Base-by-base conservation (phyloP, 2,329 filamentous ascomycete species). In the Ceratocystis cacaofunesta region DNA sequence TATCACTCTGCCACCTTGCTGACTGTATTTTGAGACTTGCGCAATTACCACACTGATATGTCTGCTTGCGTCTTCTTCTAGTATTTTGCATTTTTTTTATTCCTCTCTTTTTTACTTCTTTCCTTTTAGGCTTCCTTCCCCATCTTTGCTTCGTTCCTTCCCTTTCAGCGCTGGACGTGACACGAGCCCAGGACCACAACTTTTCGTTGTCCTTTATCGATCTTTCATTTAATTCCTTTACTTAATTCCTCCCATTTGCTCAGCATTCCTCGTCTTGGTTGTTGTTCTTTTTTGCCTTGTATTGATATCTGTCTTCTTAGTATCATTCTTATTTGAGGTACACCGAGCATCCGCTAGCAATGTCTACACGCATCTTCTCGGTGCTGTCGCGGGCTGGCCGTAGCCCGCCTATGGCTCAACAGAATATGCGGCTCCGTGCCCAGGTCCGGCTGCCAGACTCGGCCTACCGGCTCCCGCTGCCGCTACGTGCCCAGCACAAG, bases 321-420 rank as follows among this genome's bases (percentile, higher is more conserved):
- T 32, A 15, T 15, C 7, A 61, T 50, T 41, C 25, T 61, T 19
- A 15, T 17, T 25, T 41, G 10, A 22, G 36, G n/a, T 58, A 19
- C n/a, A 30, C n/a, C 32, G n/a, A 25, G n/a, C n/a, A 41, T 46
- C 12, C 36, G 8, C 50, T 10, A 61, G 5, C 28, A 64, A 65
- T 65, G 63, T 61, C 57, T 41, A 65, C 43, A 44, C 63, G 43
- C 43, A 48, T 46, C 8, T 28, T 41, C n/a, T 60, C 63, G 15
- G 44, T 36, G 50, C 63, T 65, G 25, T 61, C 36, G 43, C 63
- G 43, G 36, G 55, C 63, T 28, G 63, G 22, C 46, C 52, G 50
- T 43, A 41, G 52, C 43, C 41, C 63, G 22, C 19, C 30, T 22
- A 10, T 58, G 41, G 62, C 50, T 32, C 50, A 58, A n/a, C 63